Percentiles rank a stretch among this genome's conserved stretches.
phyloP scores from a whole-genome alignment of 208 protist genomes.

The Phytomonas sp. region DNA sequence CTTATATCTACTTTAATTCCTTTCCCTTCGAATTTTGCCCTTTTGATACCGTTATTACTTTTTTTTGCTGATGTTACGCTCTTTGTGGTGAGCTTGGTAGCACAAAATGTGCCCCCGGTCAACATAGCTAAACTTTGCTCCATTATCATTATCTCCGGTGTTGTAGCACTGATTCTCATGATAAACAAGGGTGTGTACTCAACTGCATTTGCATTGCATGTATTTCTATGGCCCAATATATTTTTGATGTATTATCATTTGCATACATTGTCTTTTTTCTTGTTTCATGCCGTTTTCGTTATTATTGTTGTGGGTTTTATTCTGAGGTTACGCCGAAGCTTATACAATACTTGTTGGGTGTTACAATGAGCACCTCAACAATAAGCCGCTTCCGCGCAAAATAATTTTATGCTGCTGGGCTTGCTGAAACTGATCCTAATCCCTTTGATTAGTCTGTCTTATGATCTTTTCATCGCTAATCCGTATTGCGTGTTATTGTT shows the following conservation, averaged over 20 bases:
- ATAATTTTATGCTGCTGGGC: background rate
- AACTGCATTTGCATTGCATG: constrained; percentile 41
- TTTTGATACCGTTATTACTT: constrained; percentile 34
- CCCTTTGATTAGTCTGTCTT: background rate
- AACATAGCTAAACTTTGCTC: constrained; percentile 34
- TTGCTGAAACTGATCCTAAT: background rate
- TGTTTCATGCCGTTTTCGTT: constrained; percentile 48
- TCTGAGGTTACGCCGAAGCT: constrained; percentile 41
- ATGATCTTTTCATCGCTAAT: background rate
- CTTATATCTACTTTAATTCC: constrained; percentile 2
- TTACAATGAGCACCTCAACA: constrained; percentile 22
- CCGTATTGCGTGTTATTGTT: background rate
- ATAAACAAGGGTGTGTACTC: constrained; percentile 37
- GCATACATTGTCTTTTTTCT: constrained; percentile 46
- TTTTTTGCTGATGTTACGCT: constrained; percentile 54
- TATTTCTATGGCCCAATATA: constrained; percentile 49
- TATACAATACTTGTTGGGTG: constrained; percentile 34
- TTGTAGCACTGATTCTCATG: constrained; percentile 33
- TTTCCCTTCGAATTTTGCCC: constrained; percentile 12
- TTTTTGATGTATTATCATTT: constrained; percentile 45
- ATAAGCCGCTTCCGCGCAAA: background rate
- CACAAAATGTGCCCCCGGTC: constrained; percentile 19
- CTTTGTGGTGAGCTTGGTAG: constrained; percentile 31
- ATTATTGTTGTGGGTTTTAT: constrained; percentile 51
- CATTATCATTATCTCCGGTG: constrained; percentile 39